Evolutionary conservation across 1,284 basidiomycete genomes (phyloP).

Genomic region (Exobasidium cylindrosporum): DNA sequence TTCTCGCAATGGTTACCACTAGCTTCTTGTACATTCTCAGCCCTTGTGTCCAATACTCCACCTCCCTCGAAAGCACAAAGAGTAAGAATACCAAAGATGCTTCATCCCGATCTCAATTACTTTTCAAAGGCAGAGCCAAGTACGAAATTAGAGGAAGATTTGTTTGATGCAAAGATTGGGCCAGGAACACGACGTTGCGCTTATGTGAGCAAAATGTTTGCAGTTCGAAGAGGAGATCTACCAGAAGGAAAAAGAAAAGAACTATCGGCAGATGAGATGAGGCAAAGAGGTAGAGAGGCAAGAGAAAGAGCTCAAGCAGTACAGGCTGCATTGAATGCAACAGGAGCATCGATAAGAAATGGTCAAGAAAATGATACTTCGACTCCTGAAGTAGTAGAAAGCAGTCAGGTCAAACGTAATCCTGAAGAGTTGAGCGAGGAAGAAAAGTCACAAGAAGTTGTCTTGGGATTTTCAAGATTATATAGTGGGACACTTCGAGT

Average conservation of each 20-base stretch:
- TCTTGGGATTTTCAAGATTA: conserved; percentile 80
- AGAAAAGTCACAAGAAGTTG: conserved; percentile 34
- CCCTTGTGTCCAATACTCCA: conserved; percentile 87
- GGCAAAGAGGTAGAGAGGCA: conserved; percentile 62
- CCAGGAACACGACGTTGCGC: conserved; percentile 55
- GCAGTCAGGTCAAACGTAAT: background rate
- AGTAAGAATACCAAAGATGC: conserved; percentile 82
- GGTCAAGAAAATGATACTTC: conserved; percentile 1
- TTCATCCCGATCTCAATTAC: conserved; percentile 71
- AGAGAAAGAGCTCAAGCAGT: conserved; percentile 34
- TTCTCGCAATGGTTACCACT: conserved; percentile 96
- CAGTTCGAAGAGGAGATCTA: conserved; percentile 72
- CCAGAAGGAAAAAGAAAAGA: conserved; percentile 71
- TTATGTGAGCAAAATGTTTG: conserved; percentile 99
- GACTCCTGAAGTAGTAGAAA: background rate
- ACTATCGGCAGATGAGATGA: conserved; percentile 82
- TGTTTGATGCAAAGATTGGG: conserved; percentile 62
- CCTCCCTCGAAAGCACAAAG: conserved; percentile 79
- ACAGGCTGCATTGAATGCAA: conserved; percentile 50
- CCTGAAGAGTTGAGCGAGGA: conserved; percentile 18
- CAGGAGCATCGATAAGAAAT: conserved; percentile 32
- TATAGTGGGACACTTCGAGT: conserved; percentile 80
- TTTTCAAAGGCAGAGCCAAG: conserved; percentile 56
- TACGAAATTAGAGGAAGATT: conserved; percentile 71
- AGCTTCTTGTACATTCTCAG: conserved; percentile 86